A percentile compares a stretch with the other conserved stretches of the same genome.
Evolutionary conservation across 768 basidiomycete species (phyloP).

Genomic region (Macrolepiota dolichaula): DNA sequence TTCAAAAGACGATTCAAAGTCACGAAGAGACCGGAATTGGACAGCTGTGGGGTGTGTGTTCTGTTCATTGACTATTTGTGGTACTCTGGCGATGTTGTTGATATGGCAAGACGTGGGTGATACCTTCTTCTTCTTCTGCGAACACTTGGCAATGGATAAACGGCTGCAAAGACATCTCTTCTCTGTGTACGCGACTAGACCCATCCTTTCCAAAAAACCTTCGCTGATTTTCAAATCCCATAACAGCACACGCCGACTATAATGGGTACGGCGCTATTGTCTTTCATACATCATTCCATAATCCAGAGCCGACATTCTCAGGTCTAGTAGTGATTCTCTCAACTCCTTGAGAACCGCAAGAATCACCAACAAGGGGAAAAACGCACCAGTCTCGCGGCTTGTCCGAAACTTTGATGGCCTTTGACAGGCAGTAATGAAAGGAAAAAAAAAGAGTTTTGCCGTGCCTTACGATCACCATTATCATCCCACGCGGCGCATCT

Average conservation of each 20-base stretch:
- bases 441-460: no score
- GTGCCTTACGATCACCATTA: constrained; percentile 5
- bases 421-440: not conserved
- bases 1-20: constrained; percentile 1
- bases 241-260: not conserved
- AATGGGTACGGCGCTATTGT: not conserved
- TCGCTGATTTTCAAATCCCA: not conserved
- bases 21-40: not conserved
- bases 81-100: not conserved
- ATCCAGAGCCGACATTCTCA: not conserved
- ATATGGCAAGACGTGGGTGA: not conserved
- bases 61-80: not conserved
- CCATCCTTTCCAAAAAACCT: not conserved
- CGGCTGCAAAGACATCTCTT: no score
- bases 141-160: not conserved
- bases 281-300: not conserved
- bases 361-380: not conserved
- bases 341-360: not conserved
- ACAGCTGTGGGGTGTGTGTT: no score
- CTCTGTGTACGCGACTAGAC: not conserved
- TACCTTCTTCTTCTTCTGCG: not conserved
- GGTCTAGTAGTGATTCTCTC: not conserved
- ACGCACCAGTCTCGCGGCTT: not conserved
- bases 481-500: constrained; percentile 6
- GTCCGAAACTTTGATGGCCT: not conserved